A percentile compares a stretch with the other conserved stretches of the same genome.
phyloP scores from a whole-genome alignment of 1,284 basidiomycete species.

The Phenoliferia sp. region DNA sequence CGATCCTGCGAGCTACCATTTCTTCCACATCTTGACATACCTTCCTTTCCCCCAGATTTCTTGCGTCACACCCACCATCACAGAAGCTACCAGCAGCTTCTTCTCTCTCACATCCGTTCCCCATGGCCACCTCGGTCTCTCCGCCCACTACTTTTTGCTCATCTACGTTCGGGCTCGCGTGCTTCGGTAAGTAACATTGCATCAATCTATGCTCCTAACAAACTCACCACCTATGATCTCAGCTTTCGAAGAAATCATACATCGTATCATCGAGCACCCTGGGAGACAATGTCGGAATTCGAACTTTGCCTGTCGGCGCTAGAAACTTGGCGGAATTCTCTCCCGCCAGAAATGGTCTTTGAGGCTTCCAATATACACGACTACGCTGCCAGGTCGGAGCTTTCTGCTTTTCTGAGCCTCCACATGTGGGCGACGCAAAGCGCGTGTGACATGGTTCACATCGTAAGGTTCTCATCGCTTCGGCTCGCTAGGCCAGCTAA shows the following conservation, averaged over 20 bases:
- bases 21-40: too few species aligned
- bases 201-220: neutral
- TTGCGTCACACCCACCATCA: neutral
- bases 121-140: neutral
- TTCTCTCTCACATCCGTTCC: neutral
- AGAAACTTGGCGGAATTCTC: neutral
- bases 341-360: neutral
- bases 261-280: neutral
- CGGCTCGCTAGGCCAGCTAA: neutral
- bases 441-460: neutral
- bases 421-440: neutral
- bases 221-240: neutral
- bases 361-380: neutral
- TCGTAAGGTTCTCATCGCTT: neutral
- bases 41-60: neutral
- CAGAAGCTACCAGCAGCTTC: neutral
- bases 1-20: too few species aligned
- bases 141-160: neutral
- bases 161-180: neutral
- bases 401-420: neutral
- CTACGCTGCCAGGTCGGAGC: neutral
- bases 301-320: neutral
- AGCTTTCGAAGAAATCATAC: neutral
- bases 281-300: neutral
- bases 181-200: neutral